These are phyloP conservation scores for Effrenium voratum DNA, from an alignment of 73 alveolate genomes.

Conservation along the genomic window DNA sequence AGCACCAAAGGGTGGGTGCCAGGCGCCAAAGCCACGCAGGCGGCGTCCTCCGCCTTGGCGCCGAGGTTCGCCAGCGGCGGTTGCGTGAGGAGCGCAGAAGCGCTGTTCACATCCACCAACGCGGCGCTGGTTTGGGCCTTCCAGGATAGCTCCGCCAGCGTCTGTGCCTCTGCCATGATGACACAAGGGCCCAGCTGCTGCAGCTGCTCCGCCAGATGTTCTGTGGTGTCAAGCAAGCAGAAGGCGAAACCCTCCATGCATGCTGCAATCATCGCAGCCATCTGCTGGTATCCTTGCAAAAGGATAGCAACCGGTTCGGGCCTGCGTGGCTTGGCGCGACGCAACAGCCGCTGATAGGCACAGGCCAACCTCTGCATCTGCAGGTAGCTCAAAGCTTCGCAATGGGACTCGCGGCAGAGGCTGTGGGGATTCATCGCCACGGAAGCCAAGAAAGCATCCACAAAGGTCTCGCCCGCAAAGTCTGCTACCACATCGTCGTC, in stretches of 20 bases:
- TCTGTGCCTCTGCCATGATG: no score
- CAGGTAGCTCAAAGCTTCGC: slow-evolving; percentile 7
- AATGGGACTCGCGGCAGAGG: not conserved
- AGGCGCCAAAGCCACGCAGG: slow-evolving; percentile 54
- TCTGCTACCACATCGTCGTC: not conserved
- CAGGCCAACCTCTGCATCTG: not conserved
- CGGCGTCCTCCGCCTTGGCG: not conserved
- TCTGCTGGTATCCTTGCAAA: not conserved
- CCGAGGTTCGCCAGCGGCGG: slow-evolving; percentile 19
- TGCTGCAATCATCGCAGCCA: not conserved
- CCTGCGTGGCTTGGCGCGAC: slow-evolving; percentile 13
- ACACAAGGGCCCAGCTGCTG: not conserved
- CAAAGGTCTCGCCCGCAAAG: no score
- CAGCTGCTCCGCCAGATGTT: not conserved
- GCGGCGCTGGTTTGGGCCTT: no score
- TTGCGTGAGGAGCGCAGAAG: slow-evolving; percentile 22
- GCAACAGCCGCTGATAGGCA: slow-evolving; percentile 40
- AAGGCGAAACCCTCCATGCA: not conserved
- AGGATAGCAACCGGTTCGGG: not conserved
- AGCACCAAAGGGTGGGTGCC: no score
- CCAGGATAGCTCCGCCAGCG: not conserved
- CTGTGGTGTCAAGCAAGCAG: not conserved
- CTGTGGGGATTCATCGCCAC: slow-evolving; percentile 10
- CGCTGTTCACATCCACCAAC: slow-evolving; percentile 3
- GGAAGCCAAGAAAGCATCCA: slow-evolving; percentile 2